These are phyloP conservation scores for Cadophora luteo-olivacea DNA, from an alignment of 2,329 filamentous ascomycete species.

Conservation along the genomic window DNA sequence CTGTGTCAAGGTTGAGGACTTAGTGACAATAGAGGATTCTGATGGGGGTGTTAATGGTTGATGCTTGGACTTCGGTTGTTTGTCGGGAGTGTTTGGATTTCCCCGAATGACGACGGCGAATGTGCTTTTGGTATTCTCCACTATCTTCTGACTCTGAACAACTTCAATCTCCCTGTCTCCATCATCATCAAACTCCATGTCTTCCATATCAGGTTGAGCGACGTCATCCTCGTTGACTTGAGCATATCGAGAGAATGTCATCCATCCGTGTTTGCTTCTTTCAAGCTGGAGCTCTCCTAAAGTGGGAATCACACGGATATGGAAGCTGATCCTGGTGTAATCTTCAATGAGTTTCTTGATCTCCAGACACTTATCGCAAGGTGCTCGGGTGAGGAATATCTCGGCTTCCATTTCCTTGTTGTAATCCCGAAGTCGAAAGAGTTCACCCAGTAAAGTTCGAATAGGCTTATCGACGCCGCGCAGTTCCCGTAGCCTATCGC, in stretches of 20 bases:
- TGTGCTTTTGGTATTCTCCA: conserved; percentile 2
- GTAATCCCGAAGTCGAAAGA: conserved; percentile 6
- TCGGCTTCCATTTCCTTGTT: conserved; percentile 17
- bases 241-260: conserved; percentile 1
- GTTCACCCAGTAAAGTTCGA: conserved; percentile 6
- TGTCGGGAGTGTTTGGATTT: background rate
- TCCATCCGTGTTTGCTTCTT: conserved; percentile 9
- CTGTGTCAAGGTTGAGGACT: background rate
- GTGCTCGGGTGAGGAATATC: conserved; percentile 15
- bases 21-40: background rate
- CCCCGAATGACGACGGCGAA: conserved; percentile 2
- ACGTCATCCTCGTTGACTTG: conserved; percentile 6
- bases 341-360: conserved; percentile 23
- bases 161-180: background rate
- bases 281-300: conserved; percentile 15
- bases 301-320: conserved; percentile 10
- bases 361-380: conserved; percentile 14
- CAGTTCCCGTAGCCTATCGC: conserved; percentile 9
- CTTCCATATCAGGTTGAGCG: too few species aligned
- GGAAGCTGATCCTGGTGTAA: conserved; percentile 20
- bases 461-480: background rate
- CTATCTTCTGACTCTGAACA: background rate
- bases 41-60: conserved; percentile 1
- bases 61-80: background rate
- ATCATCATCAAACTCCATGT: too few species aligned